Conservation (phyloP, 2,329 filamentous ascomycete species). For the Samsoniella hepiali region DNA sequence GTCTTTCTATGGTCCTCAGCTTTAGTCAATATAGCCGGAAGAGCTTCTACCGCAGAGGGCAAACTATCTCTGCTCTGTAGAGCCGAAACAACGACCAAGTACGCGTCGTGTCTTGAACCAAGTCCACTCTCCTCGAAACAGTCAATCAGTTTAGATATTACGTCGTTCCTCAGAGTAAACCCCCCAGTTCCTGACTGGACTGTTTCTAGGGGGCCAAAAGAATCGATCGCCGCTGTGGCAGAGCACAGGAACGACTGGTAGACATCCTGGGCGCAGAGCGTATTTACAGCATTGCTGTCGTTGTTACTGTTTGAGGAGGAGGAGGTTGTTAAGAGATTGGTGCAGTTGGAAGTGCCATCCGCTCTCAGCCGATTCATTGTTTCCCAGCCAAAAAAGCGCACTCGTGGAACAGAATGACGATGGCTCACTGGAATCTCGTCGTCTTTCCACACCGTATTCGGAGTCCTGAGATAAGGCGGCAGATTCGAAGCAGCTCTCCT, state of each 20-base stretch:
- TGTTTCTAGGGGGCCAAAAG: background rate
- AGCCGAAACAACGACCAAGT: background rate
- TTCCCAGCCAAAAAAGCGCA: no score
- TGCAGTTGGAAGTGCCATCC: no score
- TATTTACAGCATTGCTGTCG: background rate
- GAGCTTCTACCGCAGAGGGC: no score
- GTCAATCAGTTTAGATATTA: background rate
- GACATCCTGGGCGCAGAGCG: background rate
- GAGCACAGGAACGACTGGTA: background rate
- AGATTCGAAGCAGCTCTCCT: no score
- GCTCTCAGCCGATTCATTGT: no score
- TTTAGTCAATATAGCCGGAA: background rate
- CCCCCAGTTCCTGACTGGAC: background rate
- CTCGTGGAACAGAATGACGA: no score
- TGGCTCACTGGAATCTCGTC: no score
- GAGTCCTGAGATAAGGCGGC: no score
- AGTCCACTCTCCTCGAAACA: background rate
- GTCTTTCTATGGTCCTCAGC: background rate
- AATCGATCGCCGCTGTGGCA: background rate
- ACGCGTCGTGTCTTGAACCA: conserved; percentile 1
- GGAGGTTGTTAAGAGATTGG: no score
- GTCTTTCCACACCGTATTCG: no score
- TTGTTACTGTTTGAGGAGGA: no score
- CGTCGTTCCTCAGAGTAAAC: background rate
- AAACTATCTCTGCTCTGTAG: background rate